Evolutionary conservation across 1,284 basidiomycete species (phyloP), one percentile per base, ranked within the genome.

Genomic region (Tilletia horrida): DNA sequence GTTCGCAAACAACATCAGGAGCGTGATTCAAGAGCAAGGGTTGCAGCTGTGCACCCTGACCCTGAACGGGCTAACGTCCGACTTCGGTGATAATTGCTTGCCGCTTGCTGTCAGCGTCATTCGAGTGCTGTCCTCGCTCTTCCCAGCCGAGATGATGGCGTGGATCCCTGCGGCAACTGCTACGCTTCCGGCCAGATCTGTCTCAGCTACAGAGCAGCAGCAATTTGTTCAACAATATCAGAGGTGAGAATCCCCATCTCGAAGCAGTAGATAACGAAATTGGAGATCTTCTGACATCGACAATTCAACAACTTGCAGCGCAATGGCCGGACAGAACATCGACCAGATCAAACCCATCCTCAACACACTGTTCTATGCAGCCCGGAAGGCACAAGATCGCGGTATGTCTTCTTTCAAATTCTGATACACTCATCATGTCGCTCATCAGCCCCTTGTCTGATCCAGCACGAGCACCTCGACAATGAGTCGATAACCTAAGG

Each of bases 1-100:
- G 4, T 92, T 89, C 77, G 87, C 88, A 0, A 83, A 85, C 2
- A 84, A 87, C 21, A 91, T 97, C 70, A 87, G 86, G 61, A 83
- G 84, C 2, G 86, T 89, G 9, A 84, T 96, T 55, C 85, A 87
- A 57, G 88, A 89, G 71, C 89, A 92, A 78, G 92, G 92, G 4
- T 86, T 87, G 67, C 86, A 88, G 71, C 85, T 97, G 25, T 83
- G 90, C n/a, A 86, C 86, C 8, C 86, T 88, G 70, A 80, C 95
- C 29, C 84, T 97, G 52, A 84, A 86, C 31, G 93, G 94, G 1
- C 85, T 97, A 18, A 88, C 93, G 7, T 68, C 73, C 35, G 88
- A 90, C 68, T 97, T 94, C 81, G 91, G 91, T 2, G 93, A 94
- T 75, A 94, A 97, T 70, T 86, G 88, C 1, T 85, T 89, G 31